Conservation (phyloP, 164 flowering plant species). For the Annona cherimola region DNA sequence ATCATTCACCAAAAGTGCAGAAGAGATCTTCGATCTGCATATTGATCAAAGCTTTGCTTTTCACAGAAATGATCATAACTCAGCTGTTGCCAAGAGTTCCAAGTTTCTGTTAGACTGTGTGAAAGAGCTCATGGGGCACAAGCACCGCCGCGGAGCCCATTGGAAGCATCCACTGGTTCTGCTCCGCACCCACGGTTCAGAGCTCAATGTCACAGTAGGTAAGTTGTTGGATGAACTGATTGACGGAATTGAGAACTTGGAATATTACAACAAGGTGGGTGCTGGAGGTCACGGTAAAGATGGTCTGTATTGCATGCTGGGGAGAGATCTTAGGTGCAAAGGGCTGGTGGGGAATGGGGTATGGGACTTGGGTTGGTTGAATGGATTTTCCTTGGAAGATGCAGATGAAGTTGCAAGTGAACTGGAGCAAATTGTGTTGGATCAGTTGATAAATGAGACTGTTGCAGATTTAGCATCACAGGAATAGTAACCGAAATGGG, state of each 20-base stretch:
- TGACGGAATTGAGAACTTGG: constrained; percentile 45
- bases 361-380: constrained; percentile 69
- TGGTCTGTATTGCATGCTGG: constrained; percentile 30
- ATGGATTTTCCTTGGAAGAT: constrained; percentile 37
- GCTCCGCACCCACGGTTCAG: not conserved
- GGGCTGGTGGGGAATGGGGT: constrained; percentile 29
- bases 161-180: constrained; percentile 1
- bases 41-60: constrained; percentile 8
- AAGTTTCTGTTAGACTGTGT: constrained; percentile 52
- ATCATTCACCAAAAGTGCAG: constrained; percentile 43
- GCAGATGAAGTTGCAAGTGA: constrained; percentile 36
- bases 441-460: constrained; percentile 49
- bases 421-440: constrained; percentile 44
- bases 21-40: constrained; percentile 42
- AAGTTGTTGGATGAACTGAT: constrained; percentile 46
- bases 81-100: constrained; percentile 8
- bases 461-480: constrained; percentile 16
- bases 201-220: constrained; percentile 28
- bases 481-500: not conserved
- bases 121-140: constrained; percentile 44
- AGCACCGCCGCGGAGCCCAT: constrained; percentile 22
- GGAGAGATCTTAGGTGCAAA: constrained; percentile 45
- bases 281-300: constrained; percentile 23
- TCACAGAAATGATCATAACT: constrained; percentile 10
- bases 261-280: constrained; percentile 22